phyloP scores from a whole-genome alignment of 345 rosid species.

The Litchi chinensis region DNA sequence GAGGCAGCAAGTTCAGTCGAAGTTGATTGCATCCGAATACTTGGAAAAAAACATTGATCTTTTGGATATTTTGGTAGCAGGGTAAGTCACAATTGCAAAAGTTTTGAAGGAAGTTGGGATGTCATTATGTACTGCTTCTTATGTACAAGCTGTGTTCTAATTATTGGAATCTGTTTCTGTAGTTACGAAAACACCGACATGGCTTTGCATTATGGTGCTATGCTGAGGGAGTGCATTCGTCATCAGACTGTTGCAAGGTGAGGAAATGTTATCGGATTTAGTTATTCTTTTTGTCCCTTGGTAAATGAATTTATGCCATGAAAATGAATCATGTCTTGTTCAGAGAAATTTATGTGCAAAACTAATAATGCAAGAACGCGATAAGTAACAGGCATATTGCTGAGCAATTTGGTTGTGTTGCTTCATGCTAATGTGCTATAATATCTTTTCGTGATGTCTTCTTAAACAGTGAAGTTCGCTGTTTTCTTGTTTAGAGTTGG shows the following conservation, averaged over 20 bases:
- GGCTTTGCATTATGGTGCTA: constrained; percentile 98
- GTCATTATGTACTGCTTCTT: background rate
- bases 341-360: constrained; percentile 1
- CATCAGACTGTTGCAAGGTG: constrained; percentile 96
- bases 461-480: background rate
- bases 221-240: constrained; percentile 97
- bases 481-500: background rate
- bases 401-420: background rate
- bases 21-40: constrained; percentile 92
- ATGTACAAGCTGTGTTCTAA: constrained; percentile 16
- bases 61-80: constrained; percentile 70
- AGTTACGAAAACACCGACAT: constrained; percentile 81
- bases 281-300: background rate
- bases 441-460: background rate
- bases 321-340: background rate
- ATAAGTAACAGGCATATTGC: background rate
- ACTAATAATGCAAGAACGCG: background rate
- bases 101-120: background rate
- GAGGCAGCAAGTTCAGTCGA: constrained; percentile 89
- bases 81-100: constrained; percentile 45
- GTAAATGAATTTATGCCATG: background rate
- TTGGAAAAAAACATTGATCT: constrained; percentile 85
- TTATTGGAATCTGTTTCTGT: constrained; percentile 25
- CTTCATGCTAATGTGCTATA: background rate
- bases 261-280: constrained; percentile 22